These are phyloP conservation scores for Aspergillus sergii DNA, from an alignment of 2,329 filamentous ascomycete species.

Conservation along the genomic window DNA sequence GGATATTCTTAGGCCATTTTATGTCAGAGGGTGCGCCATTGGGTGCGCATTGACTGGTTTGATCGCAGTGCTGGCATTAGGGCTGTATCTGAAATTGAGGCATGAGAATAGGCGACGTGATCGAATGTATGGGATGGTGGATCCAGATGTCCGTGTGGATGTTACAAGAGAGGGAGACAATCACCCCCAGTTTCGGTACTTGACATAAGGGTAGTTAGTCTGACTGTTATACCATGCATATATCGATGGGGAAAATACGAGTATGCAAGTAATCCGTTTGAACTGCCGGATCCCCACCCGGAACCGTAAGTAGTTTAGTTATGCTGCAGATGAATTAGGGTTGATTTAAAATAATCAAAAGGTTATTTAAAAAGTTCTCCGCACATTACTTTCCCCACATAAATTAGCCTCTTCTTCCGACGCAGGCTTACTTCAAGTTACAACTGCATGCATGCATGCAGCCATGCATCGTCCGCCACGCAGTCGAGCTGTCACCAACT, in stretches of 20 bases:
- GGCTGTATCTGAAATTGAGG: constrained; percentile 18
- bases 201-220: constrained; percentile 12
- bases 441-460: not conserved
- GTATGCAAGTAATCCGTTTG: not conserved
- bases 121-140: constrained; percentile 23
- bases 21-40: constrained; percentile 25
- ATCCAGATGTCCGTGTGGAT: constrained; percentile 22
- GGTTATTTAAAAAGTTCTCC: not conserved
- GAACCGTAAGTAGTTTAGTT: not conserved
- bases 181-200: constrained; percentile 25
- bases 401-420: not conserved
- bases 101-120: constrained; percentile 26
- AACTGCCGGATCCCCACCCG: not conserved
- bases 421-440: not conserved
- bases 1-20: constrained; percentile 16
- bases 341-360: not conserved
- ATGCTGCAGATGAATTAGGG: not conserved
- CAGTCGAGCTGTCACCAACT: constrained; percentile 20
- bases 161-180: constrained; percentile 27
- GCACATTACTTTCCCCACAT: not conserved
- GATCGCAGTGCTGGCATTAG: constrained; percentile 25
- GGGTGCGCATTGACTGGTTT: constrained; percentile 26
- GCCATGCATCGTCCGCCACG: constrained; percentile 13
- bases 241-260: not conserved
- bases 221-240: not conserved